phyloP scores from a whole-genome alignment of 2,329 filamentous ascomycete genomes.

The Lachnellula occidentalis region DNA sequence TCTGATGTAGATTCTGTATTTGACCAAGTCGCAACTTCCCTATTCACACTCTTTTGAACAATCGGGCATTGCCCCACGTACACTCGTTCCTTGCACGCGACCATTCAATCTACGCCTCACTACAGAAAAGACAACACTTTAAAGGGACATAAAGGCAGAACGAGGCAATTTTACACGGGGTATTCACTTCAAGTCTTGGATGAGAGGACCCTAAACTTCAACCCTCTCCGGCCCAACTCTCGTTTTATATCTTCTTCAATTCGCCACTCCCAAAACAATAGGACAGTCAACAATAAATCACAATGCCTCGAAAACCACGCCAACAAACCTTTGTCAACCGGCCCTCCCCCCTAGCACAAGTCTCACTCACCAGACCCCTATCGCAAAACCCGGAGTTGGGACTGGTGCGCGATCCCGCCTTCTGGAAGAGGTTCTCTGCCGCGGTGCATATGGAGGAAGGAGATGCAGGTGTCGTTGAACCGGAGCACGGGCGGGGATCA shows the following conservation, averaged over 20 bases:
- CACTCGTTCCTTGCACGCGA: background rate
- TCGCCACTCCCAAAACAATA: background rate
- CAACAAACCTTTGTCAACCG: conserved; percentile 15
- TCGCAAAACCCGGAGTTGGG: conserved; percentile 19
- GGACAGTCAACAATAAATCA: background rate
- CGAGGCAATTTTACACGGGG: background rate
- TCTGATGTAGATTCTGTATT: background rate
- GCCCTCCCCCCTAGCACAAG: conserved; percentile 31
- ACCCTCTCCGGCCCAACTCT: background rate
- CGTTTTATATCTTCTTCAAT: background rate
- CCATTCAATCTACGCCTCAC: background rate
- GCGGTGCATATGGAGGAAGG: conserved; percentile 27
- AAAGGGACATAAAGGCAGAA: background rate
- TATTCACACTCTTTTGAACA: background rate
- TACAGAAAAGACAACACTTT: background rate
- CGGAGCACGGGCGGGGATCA: background rate
- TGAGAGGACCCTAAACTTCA: background rate
- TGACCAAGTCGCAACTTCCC: background rate
- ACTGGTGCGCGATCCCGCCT: conserved; percentile 28
- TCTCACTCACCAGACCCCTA: conserved; percentile 21
- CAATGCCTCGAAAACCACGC: conserved; percentile 21
- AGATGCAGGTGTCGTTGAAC: conserved; percentile 10
- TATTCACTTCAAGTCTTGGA: background rate
- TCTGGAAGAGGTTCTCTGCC: conserved; percentile 31
- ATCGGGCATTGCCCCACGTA: background rate